These are phyloP conservation scores for Xylariaceae sp. DNA, from an alignment of 2,329 filamentous ascomycete genomes.

Conservation along the genomic window DNA sequence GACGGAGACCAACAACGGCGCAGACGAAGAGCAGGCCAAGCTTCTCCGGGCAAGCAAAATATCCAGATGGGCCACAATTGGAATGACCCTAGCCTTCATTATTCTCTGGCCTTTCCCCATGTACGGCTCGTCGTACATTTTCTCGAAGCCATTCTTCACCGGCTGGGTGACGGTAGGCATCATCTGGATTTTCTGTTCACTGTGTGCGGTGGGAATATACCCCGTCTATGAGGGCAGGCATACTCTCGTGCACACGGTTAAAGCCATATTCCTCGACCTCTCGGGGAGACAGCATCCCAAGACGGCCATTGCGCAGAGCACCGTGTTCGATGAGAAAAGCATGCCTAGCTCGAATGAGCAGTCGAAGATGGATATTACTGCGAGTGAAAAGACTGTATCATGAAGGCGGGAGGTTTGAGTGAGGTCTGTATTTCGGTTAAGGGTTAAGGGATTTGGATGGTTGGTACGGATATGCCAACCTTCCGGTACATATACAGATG, in stretches of 20 bases:
- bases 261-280: slow-evolving; percentile 57
- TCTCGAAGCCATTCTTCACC: slow-evolving; percentile 75
- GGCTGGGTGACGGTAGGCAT: slow-evolving; percentile 75
- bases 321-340: slow-evolving; percentile 18
- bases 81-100: slow-evolving; percentile 65
- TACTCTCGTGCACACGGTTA: slow-evolving; percentile 58
- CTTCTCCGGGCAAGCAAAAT: slow-evolving; percentile 32
- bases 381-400: slow-evolving; percentile 1
- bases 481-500: neutral
- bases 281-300: slow-evolving; percentile 38
- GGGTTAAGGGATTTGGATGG: neutral
- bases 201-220: slow-evolving; percentile 71
- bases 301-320: slow-evolving; percentile 28
- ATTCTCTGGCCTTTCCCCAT: slow-evolving; percentile 90
- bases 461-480: neutral
- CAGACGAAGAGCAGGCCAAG: slow-evolving; percentile 24
- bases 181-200: slow-evolving; percentile 71
- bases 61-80: slow-evolving; percentile 46
- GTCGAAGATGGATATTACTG: slow-evolving; percentile 14
- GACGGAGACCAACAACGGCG: slow-evolving; percentile 37
- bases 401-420: neutral
- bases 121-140: slow-evolving; percentile 78
- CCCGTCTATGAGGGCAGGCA: slow-evolving; percentile 73
- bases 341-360: slow-evolving; percentile 16
- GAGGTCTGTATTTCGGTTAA: neutral